Evolutionary conservation across 352 stramenopile genomes (phyloP).

Genomic region (Plasmopara muralis): DNA sequence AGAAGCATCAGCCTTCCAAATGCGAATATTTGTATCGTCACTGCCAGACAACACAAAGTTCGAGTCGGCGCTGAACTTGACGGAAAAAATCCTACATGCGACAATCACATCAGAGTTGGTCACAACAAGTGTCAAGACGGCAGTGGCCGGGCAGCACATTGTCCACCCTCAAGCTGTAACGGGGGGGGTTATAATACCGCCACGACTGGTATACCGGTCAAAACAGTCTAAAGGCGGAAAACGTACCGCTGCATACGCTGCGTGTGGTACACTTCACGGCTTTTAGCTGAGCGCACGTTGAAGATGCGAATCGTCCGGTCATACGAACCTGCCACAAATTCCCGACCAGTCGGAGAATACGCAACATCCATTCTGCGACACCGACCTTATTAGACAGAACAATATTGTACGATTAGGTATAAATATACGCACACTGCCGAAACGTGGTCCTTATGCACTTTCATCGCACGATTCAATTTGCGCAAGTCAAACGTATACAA

Average conservation of each 20-base stretch:
- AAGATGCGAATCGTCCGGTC: conserved; percentile 99
- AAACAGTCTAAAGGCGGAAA: neutral
- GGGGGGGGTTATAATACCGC: too few species aligned
- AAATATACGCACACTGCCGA: conserved; percentile 85
- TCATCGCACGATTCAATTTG: conserved; percentile 89
- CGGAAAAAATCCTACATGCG: conserved; percentile 63
- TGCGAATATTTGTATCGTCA: conserved; percentile 98
- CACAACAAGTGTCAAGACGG: conserved; percentile 14
- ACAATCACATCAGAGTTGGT: neutral
- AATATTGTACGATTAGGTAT: neutral
- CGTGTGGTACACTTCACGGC: conserved; percentile 94
- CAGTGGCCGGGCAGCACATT: neutral
- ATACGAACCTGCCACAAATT: conserved; percentile 98
- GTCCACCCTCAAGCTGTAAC: too few species aligned
- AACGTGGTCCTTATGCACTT: conserved; percentile 99
- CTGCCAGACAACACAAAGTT: conserved; percentile 97
- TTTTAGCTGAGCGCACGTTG: conserved; percentile 74
- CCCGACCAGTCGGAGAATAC: conserved; percentile 96
- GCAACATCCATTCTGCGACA: conserved; percentile 89
- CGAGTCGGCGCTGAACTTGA: conserved; percentile 81
- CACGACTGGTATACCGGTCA: too few species aligned
- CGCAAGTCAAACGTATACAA: conserved; percentile 99
- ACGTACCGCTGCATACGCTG: conserved; percentile 97
- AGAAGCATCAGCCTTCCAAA: conserved; percentile 97
- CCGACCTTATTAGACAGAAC: conserved; percentile 18